Evolutionary conservation across 345 rosid genomes (phyloP).

Genomic region (thale cress (Arabidopsis thaliana)): DNA sequence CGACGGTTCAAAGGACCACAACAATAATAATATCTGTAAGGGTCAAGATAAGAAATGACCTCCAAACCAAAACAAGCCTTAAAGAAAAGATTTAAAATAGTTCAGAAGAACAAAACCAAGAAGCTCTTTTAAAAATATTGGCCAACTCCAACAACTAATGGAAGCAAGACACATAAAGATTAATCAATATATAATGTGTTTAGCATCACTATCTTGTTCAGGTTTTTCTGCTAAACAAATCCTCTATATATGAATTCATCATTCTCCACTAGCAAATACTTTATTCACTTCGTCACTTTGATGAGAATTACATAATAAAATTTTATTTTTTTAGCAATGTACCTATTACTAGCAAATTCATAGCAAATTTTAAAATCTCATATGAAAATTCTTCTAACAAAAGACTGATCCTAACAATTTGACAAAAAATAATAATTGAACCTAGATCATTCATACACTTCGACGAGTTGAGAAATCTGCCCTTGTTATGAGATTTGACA

Average conservation of each 20-base stretch:
- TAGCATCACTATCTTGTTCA: constrained; percentile 34
- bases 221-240: constrained; percentile 32
- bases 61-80: background rate
- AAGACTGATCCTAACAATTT: background rate
- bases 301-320: background rate
- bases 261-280: constrained; percentile 33
- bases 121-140: background rate
- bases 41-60: constrained; percentile 38
- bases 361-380: background rate
- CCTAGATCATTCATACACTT: background rate
- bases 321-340: background rate
- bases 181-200: background rate
- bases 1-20: background rate
- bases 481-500: background rate
- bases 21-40: constrained; percentile 22
- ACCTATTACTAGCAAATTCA: background rate
- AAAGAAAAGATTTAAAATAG: constrained; percentile 18
- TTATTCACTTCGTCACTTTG: constrained; percentile 6
- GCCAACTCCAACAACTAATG: constrained; percentile 26
- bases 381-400: background rate
- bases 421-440: background rate
- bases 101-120: constrained; percentile 2
- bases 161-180: constrained; percentile 23
- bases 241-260: constrained; percentile 20
- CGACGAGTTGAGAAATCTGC: background rate